phyloP scores from a whole-genome alignment of 805 yeast genomes.

The Ogataea saltuana region DNA sequence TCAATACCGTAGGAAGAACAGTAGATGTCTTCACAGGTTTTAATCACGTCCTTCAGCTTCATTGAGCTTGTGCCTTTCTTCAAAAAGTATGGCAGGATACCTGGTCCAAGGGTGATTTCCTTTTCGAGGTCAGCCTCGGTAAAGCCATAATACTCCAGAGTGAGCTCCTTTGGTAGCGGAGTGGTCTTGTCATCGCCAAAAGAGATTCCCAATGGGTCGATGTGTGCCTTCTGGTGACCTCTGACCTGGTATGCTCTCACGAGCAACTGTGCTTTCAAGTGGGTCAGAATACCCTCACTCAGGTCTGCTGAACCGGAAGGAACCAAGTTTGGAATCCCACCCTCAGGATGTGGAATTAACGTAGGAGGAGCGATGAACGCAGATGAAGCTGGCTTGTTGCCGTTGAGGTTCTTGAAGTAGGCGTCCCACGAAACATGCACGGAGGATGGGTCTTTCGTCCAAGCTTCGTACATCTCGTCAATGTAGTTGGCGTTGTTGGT shows the following conservation, averaged over 20 bases:
- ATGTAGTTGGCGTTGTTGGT: constrained; percentile 87
- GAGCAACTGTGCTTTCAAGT: constrained; percentile 91
- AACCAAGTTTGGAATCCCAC: constrained; percentile 66
- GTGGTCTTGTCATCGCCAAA: constrained; percentile 63
- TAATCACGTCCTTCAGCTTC: constrained; percentile 77
- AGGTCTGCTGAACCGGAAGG: constrained; percentile 54
- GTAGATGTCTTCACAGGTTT: constrained; percentile 77
- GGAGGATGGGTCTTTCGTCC: constrained; percentile 85
- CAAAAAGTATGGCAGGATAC: constrained; percentile 91
- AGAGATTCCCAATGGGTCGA: constrained; percentile 92
- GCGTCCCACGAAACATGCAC: constrained; percentile 98
- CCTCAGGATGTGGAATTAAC: constrained; percentile 75
- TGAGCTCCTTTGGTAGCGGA: constrained; percentile 78
- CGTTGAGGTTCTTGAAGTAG: constrained; percentile 85
- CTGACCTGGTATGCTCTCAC: constrained; percentile 99
- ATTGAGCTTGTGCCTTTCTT: constrained; percentile 56
- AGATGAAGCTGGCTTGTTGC: constrained; percentile 63
- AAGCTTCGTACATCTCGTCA: constrained; percentile 96
- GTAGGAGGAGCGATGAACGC: constrained; percentile 95
- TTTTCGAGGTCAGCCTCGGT: constrained; percentile 80
- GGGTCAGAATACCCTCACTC: constrained; percentile 71
- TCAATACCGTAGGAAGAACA: constrained; percentile 90
- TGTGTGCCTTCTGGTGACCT: constrained; percentile 93
- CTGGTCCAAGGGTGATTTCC: constrained; percentile 92
- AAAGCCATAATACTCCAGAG: constrained; percentile 90